These are phyloP conservation scores for Proliferodiscus dingleyae DNA, from an alignment of 2,329 filamentous ascomycete genomes.

Conservation along the genomic window DNA sequence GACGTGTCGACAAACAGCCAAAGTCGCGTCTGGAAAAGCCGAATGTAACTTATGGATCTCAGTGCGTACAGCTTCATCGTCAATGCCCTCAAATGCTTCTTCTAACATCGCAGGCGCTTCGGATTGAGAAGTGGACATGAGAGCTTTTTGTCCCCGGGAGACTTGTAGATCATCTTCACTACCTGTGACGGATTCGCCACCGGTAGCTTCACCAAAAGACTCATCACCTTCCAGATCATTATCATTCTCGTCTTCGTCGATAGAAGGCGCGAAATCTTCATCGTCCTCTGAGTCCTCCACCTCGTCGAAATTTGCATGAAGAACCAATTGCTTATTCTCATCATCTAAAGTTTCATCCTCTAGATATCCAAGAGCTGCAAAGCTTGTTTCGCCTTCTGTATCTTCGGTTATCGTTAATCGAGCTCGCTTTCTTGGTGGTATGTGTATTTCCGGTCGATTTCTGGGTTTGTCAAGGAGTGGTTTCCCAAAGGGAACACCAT, in stretches of 20 bases:
- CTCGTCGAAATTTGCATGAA: conserved; percentile 35
- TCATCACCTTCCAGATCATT: conserved; percentile 13
- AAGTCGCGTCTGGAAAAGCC: conserved; percentile 28
- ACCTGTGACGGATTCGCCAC: too few species aligned
- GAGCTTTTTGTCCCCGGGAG: neutral
- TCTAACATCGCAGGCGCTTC: neutral
- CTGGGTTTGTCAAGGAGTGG: conserved; percentile 57
- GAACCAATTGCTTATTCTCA: conserved; percentile 20
- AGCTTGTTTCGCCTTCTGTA: too few species aligned
- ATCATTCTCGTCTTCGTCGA: conserved; percentile 23
- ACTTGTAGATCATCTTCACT: conserved; percentile 17
- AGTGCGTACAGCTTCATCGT: conserved; percentile 15
- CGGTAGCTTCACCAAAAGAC: conserved; percentile 23
- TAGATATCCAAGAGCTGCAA: too few species aligned
- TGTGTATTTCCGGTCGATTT: conserved; percentile 61
- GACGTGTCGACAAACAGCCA: conserved; percentile 28
- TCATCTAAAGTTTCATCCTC: conserved; percentile 31
- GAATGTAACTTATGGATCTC: conserved; percentile 28
- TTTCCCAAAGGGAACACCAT: conserved; percentile 80
- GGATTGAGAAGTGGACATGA: neutral
- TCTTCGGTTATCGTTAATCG: conserved; percentile 42
- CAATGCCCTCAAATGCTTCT: conserved; percentile 15
- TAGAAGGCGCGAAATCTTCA: conserved; percentile 23
- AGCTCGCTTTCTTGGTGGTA: conserved; percentile 69
- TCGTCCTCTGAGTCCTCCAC: conserved; percentile 28